Percentiles rank a stretch among this genome's conserved stretches.
These are phyloP conservation scores for Diaporthe sp. DNA, from an alignment of 2,329 filamentous ascomycete species.

Conservation along the genomic window DNA sequence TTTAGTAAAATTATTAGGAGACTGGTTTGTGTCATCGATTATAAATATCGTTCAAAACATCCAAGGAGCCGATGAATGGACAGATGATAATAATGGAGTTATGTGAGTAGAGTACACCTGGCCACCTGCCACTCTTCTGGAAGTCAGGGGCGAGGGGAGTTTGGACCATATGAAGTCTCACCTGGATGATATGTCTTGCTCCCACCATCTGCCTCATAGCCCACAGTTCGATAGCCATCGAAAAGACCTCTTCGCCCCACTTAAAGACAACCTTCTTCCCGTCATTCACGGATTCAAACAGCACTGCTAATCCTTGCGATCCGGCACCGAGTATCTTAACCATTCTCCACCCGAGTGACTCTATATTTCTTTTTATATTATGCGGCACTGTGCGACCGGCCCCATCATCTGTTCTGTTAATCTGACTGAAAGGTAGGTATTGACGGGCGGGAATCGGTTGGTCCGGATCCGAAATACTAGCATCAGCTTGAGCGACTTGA, in stretches of 20 bases:
- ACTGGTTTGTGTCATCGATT: not conserved
- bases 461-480: not conserved
- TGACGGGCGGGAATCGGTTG: not conserved
- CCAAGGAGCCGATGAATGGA: not conserved
- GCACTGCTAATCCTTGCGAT: not conserved
- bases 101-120: not conserved
- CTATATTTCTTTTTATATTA: not conserved
- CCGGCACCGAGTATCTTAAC: constrained; percentile 17
- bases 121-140: not conserved
- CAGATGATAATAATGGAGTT: not conserved
- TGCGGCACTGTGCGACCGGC: not conserved
- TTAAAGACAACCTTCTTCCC: not conserved
- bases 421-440: not conserved
- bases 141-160: not conserved
- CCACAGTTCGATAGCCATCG: not conserved
- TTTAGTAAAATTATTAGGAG: not conserved
- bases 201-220: not conserved
- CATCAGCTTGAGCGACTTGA: not conserved
- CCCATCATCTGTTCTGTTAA: not conserved
- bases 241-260: not conserved
- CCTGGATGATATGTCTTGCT: constrained; percentile 26
- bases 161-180: not conserved
- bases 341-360: not conserved
- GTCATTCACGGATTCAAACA: not conserved
- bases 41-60: not conserved